phyloP scores from a whole-genome alignment of 1,284 basidiomycete species.

The Sanghuangporus sanghuang region DNA sequence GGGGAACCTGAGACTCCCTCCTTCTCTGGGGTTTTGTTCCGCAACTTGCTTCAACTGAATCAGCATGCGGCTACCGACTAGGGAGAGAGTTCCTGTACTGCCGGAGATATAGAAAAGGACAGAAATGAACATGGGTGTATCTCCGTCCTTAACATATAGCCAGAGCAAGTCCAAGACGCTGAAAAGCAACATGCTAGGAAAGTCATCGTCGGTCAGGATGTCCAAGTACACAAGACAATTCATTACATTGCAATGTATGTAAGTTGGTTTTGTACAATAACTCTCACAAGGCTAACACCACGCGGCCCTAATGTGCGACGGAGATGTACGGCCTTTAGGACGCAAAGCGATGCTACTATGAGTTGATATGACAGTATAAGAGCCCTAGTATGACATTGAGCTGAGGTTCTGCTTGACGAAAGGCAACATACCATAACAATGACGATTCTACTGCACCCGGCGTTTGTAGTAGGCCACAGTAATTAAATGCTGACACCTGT shows the following conservation, averaged over 20 bases:
- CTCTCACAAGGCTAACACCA: background rate
- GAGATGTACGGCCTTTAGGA: background rate
- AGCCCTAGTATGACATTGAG: background rate
- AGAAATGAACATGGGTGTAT: background rate
- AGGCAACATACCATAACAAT: too few relatives aligned
- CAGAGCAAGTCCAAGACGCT: background rate
- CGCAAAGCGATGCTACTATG: background rate
- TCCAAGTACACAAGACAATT: too few relatives aligned
- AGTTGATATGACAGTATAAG: background rate
- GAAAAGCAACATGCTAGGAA: background rate
- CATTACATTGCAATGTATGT: background rate
- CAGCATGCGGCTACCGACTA: background rate
- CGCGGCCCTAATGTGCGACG: background rate
- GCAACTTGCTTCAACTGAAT: background rate
- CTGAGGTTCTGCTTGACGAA: too few relatives aligned
- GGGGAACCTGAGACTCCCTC: background rate
- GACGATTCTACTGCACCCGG: too few relatives aligned
- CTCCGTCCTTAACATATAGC: background rate
- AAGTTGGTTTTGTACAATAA: background rate
- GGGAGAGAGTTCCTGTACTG: background rate
- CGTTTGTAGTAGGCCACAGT: background rate
- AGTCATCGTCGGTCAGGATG: background rate
- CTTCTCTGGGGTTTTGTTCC: background rate
- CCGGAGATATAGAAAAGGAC: background rate
- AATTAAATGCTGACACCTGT: background rate